Base-by-base conservation (phyloP, 1,139 yeast species). In the Tardiomyces digboiensis region DNA sequence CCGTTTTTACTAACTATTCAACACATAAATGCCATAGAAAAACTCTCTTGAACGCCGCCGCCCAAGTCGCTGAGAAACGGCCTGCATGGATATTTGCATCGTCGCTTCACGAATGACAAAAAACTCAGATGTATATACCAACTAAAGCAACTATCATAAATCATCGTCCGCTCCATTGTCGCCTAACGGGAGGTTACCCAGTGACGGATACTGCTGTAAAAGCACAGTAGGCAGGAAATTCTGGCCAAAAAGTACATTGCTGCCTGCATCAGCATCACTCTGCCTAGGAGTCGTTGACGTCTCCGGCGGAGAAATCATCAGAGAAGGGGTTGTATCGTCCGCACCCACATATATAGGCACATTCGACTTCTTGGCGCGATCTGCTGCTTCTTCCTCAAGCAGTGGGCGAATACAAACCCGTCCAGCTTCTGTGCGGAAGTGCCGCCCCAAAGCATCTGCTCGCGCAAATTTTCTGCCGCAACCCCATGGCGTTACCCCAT, bases 381-480 rank as follows among this genome's bases (percentile, higher is more conserved):
- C 47, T 3, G 43, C 42, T 21, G 70, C 72, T 41, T 77, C 89
- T 56, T 85, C 95, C 48, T 80, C 89, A 44, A 81, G 70, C 51
- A 86, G 67, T 10, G 85, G 78, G 44, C 79, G 65, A 14, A 91
- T 82, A 70, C 98, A 91, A 50, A 74, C 79, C 53, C 82, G 78
- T 10, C 98, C 98, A 29, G 89, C 85, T 57, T 88, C 97, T 0
- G 97, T 88, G 57, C 89, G 83, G 65, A 91, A 88, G 66, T 91
- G 98, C 52, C 98, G 71, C 20, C 96, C 80, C 45, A 91, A 66
- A 0, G 97, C 98, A 68, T 91, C 98, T 7, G 97, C 94, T 43
- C 98, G 70, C 2, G 97, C 97, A 70, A 91, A 91, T 56, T 82
- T 77, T 55, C 91, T 78, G 2, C 93, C 93, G 66, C 98, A 91